Base-by-base conservation (phyloP, 2,329 filamentous ascomycete species). In the Fusarium globosum region DNA sequence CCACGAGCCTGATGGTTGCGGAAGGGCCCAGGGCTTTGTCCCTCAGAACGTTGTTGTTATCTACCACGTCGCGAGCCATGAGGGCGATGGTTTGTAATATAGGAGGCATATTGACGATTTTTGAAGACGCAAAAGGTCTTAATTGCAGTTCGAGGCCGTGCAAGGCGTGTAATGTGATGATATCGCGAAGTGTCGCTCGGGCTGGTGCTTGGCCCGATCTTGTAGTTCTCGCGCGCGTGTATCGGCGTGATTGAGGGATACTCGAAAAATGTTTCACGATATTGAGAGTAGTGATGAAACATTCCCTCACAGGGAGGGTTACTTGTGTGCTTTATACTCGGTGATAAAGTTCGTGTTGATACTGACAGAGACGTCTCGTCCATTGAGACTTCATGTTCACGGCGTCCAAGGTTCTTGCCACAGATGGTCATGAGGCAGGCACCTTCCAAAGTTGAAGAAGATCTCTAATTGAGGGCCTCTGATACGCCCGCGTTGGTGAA, bases 1-100 rank as follows among this genome's bases (percentile, higher is more conserved):
- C 73, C 35, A 81, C 70, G 8, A 81, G 67, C 28, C 66, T 72
- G 57, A 78, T 35, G 10, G 64, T 63, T 13, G 71, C 72, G 10
- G 61, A 35, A 0, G 58, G 70, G 28, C 67, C 51, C 11, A 69
- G 64, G 2, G 59, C 39, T 21, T 35, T 18, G 58, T 62, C 66
- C 20, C 68, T 61, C 39, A 75, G 67, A 45, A 59, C 68, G 9
- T 72, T 57, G 35, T 60, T 33, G 26, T 42, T 43, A 6, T 39
- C 57, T 23, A 4, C 23, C 7, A 23, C 9, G 28, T 55, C 35
- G 30, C 58, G 61, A 14, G 64, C 45, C 39, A 68, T 36, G 10
- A 65, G 21, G 39, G 26, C 28, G 16, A 66, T 20, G 18, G 52
- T 28, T 46, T 49, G 41, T 33, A 70, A 11, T 6, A 66, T n/a